phyloP scores from a whole-genome alignment of 805 yeast genomes.

The Kazachstania africana region DNA sequence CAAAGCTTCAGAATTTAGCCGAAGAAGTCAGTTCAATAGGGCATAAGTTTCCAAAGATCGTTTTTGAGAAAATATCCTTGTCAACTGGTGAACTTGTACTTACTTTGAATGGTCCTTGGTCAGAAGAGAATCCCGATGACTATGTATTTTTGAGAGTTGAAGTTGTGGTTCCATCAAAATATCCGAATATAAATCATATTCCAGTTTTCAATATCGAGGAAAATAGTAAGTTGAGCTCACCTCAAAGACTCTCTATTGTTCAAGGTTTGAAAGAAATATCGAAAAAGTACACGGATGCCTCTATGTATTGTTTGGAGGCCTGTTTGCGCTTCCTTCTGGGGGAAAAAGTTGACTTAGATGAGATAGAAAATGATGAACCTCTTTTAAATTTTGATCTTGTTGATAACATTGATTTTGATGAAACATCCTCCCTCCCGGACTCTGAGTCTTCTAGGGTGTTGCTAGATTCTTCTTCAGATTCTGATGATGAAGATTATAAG shows the following conservation, averaged over 20 bases:
- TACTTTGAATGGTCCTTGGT: constrained; percentile 76
- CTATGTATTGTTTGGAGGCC: constrained; percentile 67
- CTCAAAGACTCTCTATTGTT: constrained; percentile 40
- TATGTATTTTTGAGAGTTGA: constrained; percentile 57
- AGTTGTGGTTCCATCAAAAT: constrained; percentile 57
- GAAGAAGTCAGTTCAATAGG: constrained; percentile 87
- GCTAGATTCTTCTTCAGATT: constrained; percentile 26
- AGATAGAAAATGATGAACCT: constrained; percentile 26
- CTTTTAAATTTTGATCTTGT: constrained; percentile 21
- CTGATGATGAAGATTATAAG: constrained; percentile 29
- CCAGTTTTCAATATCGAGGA: constrained; percentile 66
- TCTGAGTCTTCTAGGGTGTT: constrained; percentile 22
- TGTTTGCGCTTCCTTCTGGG: constrained; percentile 72
- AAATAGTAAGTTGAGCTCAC: constrained; percentile 51
- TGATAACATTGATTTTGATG: constrained; percentile 26
- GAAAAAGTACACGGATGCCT: constrained; percentile 40
- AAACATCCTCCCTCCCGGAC: constrained; percentile 23
- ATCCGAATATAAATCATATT: constrained; percentile 45
- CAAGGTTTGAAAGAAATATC: constrained; percentile 44
- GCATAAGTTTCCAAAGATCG: constrained; percentile 74
- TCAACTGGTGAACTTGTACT: constrained; percentile 70
- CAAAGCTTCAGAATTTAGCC: constrained; percentile 54
- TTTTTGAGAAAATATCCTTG: constrained; percentile 80
- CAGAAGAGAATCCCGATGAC: constrained; percentile 27
- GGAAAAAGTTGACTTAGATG: constrained; percentile 46